phyloP scores from a whole-genome alignment of 441 rosid species.

The Euphorbia corollata region DNA sequence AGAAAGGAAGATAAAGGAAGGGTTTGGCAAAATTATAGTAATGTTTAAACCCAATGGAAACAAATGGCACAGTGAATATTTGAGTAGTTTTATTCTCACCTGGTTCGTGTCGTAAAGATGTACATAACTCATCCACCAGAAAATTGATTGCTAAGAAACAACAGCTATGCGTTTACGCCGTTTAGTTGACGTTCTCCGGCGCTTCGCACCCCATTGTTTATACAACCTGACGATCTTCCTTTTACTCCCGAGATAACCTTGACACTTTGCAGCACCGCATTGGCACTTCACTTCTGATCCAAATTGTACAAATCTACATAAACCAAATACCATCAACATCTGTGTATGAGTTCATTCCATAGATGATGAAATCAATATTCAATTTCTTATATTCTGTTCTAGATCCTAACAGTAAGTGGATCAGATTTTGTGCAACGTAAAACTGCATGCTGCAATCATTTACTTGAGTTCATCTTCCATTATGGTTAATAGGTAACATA shows the following conservation, averaged over 20 bases:
- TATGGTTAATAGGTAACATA: no score
- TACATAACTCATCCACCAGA: conserved; percentile 14
- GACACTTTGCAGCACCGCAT: conserved; percentile 70
- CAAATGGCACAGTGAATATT: not conserved
- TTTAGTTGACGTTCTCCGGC: conserved; percentile 51
- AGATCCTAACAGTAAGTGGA: not conserved
- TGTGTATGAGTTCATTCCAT: not conserved
- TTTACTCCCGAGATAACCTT: conserved; percentile 72
- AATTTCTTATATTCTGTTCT: not conserved
- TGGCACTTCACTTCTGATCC: conserved; percentile 81
- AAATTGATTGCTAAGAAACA: conserved; percentile 9
- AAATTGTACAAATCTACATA: conserved; percentile 77
- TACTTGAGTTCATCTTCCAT: not conserved
- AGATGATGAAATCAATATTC: not conserved
- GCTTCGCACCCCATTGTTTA: conserved; percentile 82
- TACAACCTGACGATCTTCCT: conserved; percentile 46
- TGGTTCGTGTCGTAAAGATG: conserved; percentile 4
- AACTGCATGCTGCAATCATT: not conserved
- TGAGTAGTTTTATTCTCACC: conserved; percentile 1
- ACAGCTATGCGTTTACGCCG: conserved; percentile 35
- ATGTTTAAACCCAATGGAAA: no score
- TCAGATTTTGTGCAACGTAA: not conserved
- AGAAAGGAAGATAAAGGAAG: no score
- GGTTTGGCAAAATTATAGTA: no score
- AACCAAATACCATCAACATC: conserved; percentile 6